phyloP scores from a whole-genome alignment of 176 grass and related monocot species.

The Hordeum marinum region DNA sequence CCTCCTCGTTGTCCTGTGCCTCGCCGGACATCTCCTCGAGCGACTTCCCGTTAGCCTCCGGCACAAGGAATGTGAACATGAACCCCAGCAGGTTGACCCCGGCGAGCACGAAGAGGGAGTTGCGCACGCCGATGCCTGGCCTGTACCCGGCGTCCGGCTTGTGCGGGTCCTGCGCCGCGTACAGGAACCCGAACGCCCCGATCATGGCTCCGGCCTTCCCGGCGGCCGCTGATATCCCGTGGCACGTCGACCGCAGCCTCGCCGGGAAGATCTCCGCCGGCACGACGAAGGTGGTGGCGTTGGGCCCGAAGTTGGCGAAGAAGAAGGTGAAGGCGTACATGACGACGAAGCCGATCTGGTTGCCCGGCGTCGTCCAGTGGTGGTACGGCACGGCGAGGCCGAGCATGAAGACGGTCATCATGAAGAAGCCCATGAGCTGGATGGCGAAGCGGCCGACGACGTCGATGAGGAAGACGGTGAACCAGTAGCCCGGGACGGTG shows the following conservation, averaged over 20 bases:
- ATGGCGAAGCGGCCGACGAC: conserved; percentile 52
- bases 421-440: conserved; percentile 64
- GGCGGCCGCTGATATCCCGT: conserved; percentile 17
- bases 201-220: conserved; percentile 60
- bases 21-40: conserved; percentile 57
- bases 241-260: conserved; percentile 62
- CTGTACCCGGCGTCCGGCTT: conserved; percentile 10
- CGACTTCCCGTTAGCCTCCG: conserved; percentile 51
- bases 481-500: conserved; percentile 82
- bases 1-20: conserved; percentile 23
- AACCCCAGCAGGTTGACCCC: conserved; percentile 35
- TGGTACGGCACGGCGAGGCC: conserved; percentile 59
- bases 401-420: conserved; percentile 76
- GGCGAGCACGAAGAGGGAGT: conserved; percentile 46
- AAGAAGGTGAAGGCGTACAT: conserved; percentile 77
- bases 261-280: conserved; percentile 65
- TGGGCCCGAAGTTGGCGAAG: conserved; percentile 53
- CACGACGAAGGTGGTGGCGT: conserved; percentile 46
- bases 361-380: conserved; percentile 52
- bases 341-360: conserved; percentile 57
- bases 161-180: neutral
- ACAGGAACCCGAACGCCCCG: neutral
- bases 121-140: conserved; percentile 41
- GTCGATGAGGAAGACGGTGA: conserved; percentile 64
- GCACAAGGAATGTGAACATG: conserved; percentile 40